These are phyloP conservation scores for Dacryopinax primogenitus DNA, from an alignment of 768 basidiomycete genomes.

Conservation along the genomic window DNA sequence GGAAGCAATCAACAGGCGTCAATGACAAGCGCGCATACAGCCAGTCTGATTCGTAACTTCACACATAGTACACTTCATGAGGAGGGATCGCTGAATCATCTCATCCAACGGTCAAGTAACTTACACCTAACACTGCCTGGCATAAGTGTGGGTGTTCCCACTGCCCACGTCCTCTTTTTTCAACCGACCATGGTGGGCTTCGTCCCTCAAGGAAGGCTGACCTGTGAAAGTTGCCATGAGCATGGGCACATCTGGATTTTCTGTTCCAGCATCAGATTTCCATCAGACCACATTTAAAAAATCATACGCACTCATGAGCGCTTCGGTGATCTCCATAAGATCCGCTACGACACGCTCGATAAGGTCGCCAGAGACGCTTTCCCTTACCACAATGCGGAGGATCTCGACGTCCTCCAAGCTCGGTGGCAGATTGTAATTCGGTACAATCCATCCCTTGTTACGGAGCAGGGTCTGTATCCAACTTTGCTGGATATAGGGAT, in stretches of 20 bases:
- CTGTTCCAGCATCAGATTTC: not conserved
- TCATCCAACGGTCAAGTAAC: too few relatives aligned
- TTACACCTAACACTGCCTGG: not conserved
- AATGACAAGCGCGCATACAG: too few relatives aligned
- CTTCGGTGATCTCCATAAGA: slow-evolving; percentile 53
- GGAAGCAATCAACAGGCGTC: not conserved
- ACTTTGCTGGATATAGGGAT: slow-evolving; percentile 46
- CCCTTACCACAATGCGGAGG: slow-evolving; percentile 41
- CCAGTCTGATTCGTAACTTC: too few relatives aligned
- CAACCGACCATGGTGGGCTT: not conserved
- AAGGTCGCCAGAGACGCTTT: slow-evolving; percentile 1
- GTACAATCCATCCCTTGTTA: slow-evolving; percentile 49
- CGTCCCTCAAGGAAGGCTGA: not conserved
- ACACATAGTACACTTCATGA: too few relatives aligned
- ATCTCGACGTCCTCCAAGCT: slow-evolving; percentile 42
- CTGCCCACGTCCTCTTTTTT: not conserved
- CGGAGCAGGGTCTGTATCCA: slow-evolving; percentile 42
- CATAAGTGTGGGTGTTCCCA: not conserved
- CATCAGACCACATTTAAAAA: not conserved
- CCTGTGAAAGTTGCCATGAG: not conserved
- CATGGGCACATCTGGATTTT: not conserved
- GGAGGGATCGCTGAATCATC: too few relatives aligned
- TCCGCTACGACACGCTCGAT: slow-evolving; percentile 49
- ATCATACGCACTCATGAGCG: slow-evolving; percentile 33
- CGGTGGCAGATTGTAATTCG: slow-evolving; percentile 45